Evolutionary conservation across 345 rosid genomes (phyloP).

Genomic region (Arabis alpina): DNA sequence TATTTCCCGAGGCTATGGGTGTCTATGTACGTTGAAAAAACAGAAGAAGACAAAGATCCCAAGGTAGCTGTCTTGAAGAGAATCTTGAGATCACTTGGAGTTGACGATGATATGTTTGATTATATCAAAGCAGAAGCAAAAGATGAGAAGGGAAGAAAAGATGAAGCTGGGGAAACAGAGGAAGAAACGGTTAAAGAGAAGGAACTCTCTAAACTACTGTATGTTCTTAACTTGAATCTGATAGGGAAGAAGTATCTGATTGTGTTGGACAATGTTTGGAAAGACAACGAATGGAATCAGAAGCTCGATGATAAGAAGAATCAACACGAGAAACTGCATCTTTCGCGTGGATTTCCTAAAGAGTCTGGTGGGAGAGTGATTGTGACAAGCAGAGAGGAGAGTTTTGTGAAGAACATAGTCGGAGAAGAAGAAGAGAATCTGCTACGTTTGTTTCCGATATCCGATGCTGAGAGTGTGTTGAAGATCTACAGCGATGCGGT

Average conservation of each 20-base stretch:
- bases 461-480: constrained; percentile 43
- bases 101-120: constrained; percentile 40
- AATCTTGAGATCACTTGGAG: constrained; percentile 48
- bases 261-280: constrained; percentile 51
- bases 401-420: constrained; percentile 48
- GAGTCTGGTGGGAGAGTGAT: constrained; percentile 56
- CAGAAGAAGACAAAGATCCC: background rate
- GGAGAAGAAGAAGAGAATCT: constrained; percentile 49
- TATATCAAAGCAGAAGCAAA: background rate
- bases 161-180: background rate
- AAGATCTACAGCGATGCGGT: constrained; percentile 42
- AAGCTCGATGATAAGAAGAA: constrained; percentile 31
- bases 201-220: constrained; percentile 38
- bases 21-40: constrained; percentile 27
- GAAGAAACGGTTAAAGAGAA: constrained; percentile 9
- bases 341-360: constrained; percentile 58
- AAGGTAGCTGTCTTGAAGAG: constrained; percentile 39
- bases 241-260: constrained; percentile 58
- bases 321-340: constrained; percentile 22
- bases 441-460: constrained; percentile 42
- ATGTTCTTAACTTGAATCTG: constrained; percentile 47
- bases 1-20: constrained; percentile 58
- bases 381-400: constrained; percentile 49
- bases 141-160: background rate
- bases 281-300: constrained; percentile 37